Conservation (phyloP, 1,139 yeast species). For the Wickerhamiella pararugosa region DNA sequence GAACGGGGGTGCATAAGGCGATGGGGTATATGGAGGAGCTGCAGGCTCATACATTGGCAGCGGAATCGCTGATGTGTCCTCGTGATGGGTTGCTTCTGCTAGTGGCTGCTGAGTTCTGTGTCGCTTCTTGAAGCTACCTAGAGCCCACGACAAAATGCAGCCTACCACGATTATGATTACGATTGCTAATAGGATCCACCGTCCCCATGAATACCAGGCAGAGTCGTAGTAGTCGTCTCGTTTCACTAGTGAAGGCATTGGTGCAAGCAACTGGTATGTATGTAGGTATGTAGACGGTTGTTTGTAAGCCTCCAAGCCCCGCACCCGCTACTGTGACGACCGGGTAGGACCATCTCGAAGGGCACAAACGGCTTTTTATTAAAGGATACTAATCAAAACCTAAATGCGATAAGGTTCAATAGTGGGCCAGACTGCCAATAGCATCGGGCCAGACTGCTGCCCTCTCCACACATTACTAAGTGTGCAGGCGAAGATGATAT, state of each 20-base stretch:
- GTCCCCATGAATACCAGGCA: conserved; percentile 5
- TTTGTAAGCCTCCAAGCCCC: too few relatives aligned
- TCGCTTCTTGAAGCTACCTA: background rate
- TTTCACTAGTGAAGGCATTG: too few relatives aligned
- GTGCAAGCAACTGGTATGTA: too few relatives aligned
- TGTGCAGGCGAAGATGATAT: background rate
- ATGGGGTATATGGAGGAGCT: conserved; percentile 1
- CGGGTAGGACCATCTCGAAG: background rate
- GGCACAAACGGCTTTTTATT: background rate
- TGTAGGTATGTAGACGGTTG: too few relatives aligned
- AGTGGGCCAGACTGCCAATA: too few relatives aligned
- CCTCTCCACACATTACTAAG: too few relatives aligned
- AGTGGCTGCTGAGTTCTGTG: background rate
- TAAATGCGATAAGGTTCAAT: too few relatives aligned
- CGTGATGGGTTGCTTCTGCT: background rate
- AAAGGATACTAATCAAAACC: too few relatives aligned
- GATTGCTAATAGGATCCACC: conserved; percentile 6
- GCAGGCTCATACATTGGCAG: conserved; percentile 4
- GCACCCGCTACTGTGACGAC: background rate
- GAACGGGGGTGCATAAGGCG: conserved; percentile 2
- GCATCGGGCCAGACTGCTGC: too few relatives aligned
- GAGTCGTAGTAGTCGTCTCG: background rate
- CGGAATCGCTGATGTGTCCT: background rate
- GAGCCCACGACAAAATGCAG: background rate
- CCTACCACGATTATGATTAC: conserved; percentile 1